phyloP scores from a whole-genome alignment of 2,329 filamentous ascomycete genomes.

The Aspergillus terreus region DNA sequence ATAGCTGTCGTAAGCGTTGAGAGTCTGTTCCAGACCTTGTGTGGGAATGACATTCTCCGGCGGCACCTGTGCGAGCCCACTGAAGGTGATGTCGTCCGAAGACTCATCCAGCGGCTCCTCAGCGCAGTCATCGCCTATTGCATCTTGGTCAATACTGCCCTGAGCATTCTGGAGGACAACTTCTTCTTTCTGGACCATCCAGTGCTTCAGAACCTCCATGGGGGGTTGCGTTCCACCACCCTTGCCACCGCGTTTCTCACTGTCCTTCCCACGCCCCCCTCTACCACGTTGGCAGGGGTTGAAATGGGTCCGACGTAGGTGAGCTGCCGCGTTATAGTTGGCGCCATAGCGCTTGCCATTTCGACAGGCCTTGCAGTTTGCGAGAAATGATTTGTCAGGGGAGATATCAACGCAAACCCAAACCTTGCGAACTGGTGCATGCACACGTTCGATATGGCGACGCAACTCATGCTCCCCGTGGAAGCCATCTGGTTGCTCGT shows the following conservation, averaged over 20 bases:
- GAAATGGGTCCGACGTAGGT: conserved; percentile 85
- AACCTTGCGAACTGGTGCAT: conserved; percentile 57
- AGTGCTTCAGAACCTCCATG: conserved; percentile 59
- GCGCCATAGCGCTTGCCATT: conserved; percentile 76
- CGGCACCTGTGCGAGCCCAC: conserved; percentile 10
- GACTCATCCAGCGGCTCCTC: conserved; percentile 7
- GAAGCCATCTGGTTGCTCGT: conserved; percentile 72
- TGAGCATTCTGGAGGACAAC: conserved; percentile 35
- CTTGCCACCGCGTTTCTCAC: conserved; percentile 59
- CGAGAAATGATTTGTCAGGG: conserved; percentile 61
- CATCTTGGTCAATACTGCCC: conserved; percentile 22
- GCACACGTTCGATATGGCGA: conserved; percentile 65
- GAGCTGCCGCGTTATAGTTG: conserved; percentile 93
- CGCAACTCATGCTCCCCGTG: conserved; percentile 80
- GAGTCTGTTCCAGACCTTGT: conserved; percentile 24
- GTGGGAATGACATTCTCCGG: conserved; percentile 17
- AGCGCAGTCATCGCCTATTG: conserved; percentile 17
- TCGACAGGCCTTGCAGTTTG: conserved; percentile 79
- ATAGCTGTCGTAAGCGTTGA: conserved; percentile 29
- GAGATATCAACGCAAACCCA: conserved; percentile 62
- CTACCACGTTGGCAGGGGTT: conserved; percentile 58
- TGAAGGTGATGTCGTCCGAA: conserved; percentile 13
- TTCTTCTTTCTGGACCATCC: conserved; percentile 58
- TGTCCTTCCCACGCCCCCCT: conserved; percentile 56
- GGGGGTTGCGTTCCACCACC: conserved; percentile 59